A percentile compares a stretch with the other conserved stretches of the same genome.
These are phyloP conservation scores for Candida yuanshanica DNA, from an alignment of 805 yeast species.

Conservation along the genomic window DNA sequence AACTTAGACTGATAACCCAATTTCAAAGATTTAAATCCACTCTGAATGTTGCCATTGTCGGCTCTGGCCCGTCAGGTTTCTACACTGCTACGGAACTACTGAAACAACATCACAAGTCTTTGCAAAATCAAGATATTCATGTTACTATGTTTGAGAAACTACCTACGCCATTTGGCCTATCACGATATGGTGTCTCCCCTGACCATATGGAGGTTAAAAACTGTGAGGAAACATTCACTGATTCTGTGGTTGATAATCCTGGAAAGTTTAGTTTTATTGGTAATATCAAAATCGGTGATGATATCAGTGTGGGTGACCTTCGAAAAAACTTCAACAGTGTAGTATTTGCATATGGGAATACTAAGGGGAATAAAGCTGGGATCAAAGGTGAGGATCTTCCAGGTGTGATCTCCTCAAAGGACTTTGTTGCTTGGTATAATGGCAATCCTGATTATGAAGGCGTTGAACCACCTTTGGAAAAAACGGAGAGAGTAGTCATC, in stretches of 20 bases:
- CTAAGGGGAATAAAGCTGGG: slow-evolving; percentile 44
- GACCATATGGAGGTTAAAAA: slow-evolving; percentile 96
- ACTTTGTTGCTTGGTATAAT: slow-evolving; percentile 95
- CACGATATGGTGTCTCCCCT: slow-evolving; percentile 97
- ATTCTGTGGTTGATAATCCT: slow-evolving; percentile 22
- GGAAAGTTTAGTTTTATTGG: slow-evolving; percentile 58
- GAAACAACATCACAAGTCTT: slow-evolving; percentile 31
- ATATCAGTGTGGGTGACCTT: slow-evolving; percentile 46
- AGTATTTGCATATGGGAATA: slow-evolving; percentile 79
- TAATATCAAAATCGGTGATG: slow-evolving; percentile 62
- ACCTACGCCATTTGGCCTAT: slow-evolving; percentile 89
- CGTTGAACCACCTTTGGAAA: slow-evolving; percentile 51
- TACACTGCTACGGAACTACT: slow-evolving; percentile 77
- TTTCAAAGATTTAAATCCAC: slow-evolving; percentile 8
- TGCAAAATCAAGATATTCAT: slow-evolving; percentile 18
- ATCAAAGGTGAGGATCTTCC: slow-evolving; percentile 51
- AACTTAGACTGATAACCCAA: not conserved
- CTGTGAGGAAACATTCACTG: slow-evolving; percentile 64
- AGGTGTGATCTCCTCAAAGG: slow-evolving; percentile 75
- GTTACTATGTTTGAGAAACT: slow-evolving; percentile 77
- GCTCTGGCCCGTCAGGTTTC: slow-evolving; percentile 96
- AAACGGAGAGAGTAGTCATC: slow-evolving; percentile 62
- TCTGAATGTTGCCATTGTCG: slow-evolving; percentile 48
- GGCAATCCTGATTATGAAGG: slow-evolving; percentile 60
- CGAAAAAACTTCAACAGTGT: slow-evolving; percentile 61